Percentiles rank a stretch among this genome's conserved stretches.
Evolutionary conservation across 331 rosid species (phyloP).

Genomic region (Telfairia occidentalis): DNA sequence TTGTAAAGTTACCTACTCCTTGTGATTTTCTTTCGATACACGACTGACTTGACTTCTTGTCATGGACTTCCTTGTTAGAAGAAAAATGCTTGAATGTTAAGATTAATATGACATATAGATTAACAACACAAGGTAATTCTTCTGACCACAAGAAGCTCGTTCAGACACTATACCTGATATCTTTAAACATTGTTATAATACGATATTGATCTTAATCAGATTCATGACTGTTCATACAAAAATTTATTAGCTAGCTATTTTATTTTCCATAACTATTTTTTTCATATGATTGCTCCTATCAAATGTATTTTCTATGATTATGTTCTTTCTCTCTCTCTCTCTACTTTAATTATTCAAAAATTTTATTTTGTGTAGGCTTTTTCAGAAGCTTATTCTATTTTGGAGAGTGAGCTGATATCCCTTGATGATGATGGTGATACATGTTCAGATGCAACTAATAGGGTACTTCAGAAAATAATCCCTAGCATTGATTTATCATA

Average conservation of each 20-base stretch:
- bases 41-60: background rate
- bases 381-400: slow-evolving; percentile 75
- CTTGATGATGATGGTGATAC: slow-evolving; percentile 41
- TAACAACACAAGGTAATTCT: background rate
- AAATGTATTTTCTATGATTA: background rate
- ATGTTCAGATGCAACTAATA: slow-evolving; percentile 33
- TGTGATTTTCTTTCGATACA: background rate
- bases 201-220: background rate
- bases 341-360: slow-evolving; percentile 14
- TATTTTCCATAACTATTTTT: background rate
- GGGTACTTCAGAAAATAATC: slow-evolving; percentile 66
- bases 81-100: background rate
- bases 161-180: background rate
- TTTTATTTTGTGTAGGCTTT: slow-evolving; percentile 58
- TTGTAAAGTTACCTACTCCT: background rate
- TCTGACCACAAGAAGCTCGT: background rate
- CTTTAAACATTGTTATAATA: background rate
- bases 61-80: background rate
- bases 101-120: background rate
- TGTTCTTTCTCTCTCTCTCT: background rate
- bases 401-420: slow-evolving; percentile 56
- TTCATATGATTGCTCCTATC: background rate
- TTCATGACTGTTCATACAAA: background rate
- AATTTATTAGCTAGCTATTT: background rate
- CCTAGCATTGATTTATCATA: slow-evolving; percentile 59